Evolutionary conservation across 2,329 filamentous ascomycete species (phyloP), one percentile per base, ranked within the genome.

Genomic region (Conoideocrella luteorostrata): DNA sequence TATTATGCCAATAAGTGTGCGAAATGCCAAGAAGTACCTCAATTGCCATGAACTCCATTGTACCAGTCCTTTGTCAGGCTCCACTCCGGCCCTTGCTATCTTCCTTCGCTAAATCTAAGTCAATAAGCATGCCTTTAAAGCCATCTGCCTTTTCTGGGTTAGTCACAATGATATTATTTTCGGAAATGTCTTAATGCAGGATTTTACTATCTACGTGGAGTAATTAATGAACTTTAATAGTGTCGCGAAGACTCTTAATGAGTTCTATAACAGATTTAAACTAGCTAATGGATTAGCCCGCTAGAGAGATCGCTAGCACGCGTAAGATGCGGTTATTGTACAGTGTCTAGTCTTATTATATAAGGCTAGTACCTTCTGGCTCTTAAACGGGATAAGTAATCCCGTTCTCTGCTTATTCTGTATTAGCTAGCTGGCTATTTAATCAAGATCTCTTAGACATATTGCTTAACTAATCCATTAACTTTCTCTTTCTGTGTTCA

Each of bases 81-180:
- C 40, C 44, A 20, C 44, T 43, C n/a, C 17, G 44, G 18, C 39
- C 34, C 13, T 15, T 39, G 12, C 24, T 33, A 22, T 46, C 39
- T 30, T 46, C 44, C 44, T 44, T 41, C 9, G 37, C 45, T 12
- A 47, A 24, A 30, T 47, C 45, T 10, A 47, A 41, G 21, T 44
- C 39, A 30, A 47, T 47, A 20, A 47, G 32, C 45, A 44, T 44
- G 13, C 45, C 45, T 22, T 35, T 44, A 17, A 37, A 47, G 20
- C 45, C 45, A 30, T 41, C 29, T 20, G 35, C 29, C 12, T 2
- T 34, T 10, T 30, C 22, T n/a, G 35, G 40, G 24, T 47, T 30
- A 12, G 45, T 47, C 22, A 47, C 33, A 20, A 44, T 44, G 29
- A 47, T 39, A 20, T 44, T 47, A 12, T 44, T 47, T 15, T 43